phyloP scores from a whole-genome alignment of 1,139 yeast species.

The Sugiyamaella grinbergsii region DNA sequence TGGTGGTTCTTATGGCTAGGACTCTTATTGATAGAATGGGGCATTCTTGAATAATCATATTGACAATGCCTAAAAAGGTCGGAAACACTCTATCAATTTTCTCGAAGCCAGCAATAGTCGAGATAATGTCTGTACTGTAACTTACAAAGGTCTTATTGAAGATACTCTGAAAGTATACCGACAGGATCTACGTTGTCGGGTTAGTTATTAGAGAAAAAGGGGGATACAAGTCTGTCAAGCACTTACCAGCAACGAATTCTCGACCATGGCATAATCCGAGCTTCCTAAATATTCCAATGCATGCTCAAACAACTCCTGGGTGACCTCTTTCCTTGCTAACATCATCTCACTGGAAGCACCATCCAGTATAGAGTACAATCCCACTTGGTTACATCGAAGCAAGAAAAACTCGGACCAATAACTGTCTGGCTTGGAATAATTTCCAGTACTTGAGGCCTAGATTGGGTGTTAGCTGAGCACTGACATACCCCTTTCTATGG shows the following conservation, averaged over 20 bases:
- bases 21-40: constrained; percentile 33
- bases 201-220: no score
- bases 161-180: constrained; percentile 38
- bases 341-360: constrained; percentile 35
- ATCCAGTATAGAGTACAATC: constrained; percentile 33
- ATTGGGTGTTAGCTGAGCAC: neutral
- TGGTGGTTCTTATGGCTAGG: constrained; percentile 40
- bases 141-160: constrained; percentile 39
- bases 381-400: constrained; percentile 39
- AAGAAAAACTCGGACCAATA: constrained; percentile 47
- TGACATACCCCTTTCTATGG: no score
- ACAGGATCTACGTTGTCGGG: constrained; percentile 28
- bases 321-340: constrained; percentile 30
- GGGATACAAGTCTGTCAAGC: neutral
- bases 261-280: constrained; percentile 31
- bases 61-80: constrained; percentile 35
- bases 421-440: constrained; percentile 33
- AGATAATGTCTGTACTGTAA: constrained; percentile 40
- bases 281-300: constrained; percentile 34
- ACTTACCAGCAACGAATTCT: constrained; percentile 31
- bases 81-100: constrained; percentile 40
- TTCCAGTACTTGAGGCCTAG: constrained; percentile 19
- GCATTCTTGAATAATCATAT: constrained; percentile 31
- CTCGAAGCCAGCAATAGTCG: constrained; percentile 43
- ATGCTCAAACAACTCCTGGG: constrained; percentile 36